Evolutionary conservation across 805 yeast genomes (phyloP), one percentile per base, ranked within the genome.

Genomic region (Starmerella bombi): DNA sequence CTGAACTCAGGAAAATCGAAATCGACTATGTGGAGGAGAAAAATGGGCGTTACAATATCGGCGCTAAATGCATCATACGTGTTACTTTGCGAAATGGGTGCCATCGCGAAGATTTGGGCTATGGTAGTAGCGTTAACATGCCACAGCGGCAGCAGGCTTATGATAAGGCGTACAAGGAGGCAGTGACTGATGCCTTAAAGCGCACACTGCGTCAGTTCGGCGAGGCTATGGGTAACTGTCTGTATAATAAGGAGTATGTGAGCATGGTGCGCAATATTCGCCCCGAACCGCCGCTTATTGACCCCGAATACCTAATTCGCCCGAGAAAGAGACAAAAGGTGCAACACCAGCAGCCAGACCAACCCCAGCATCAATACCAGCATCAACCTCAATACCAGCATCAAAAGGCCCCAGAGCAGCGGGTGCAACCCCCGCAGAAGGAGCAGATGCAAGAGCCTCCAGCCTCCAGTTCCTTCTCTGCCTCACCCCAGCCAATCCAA

Each of bases 191-290:
- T 57, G 96, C 80, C 0, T 59, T 81, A 44, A 85, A 84, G 59
- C 66, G 91, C 37, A 77, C 91, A 15, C 63, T 88, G 39, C 65
- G 93, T 44, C 77, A 78, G 48, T 83, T 85, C 55, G 94, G 93
- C 30, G 74, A 78, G 51, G 75, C 81, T 0, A 59, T 80, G 44
- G 88, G 88, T 1, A 61, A 60, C 44, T 65, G 69, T 42, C 47
- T 65, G 1, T 63, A 63, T 42, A 63, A 62, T 44, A 44, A 43
- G 19, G 43, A 43, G 10, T 63, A 53, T 39, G 57, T 71, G 28
- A 60, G 63, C 22, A 63, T 69, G 43, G 65, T 75, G 40, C 63
- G 66, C 34, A 65, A 67, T 41, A 66, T 71, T 33, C 36, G 37
- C n/a, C 22, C 34, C 7, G 42, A 37, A 15, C 41, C 39, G 31